Evolutionary conservation across 2,329 filamentous ascomycete species (phyloP).

Genomic region (Clonostachys byssicola): DNA sequence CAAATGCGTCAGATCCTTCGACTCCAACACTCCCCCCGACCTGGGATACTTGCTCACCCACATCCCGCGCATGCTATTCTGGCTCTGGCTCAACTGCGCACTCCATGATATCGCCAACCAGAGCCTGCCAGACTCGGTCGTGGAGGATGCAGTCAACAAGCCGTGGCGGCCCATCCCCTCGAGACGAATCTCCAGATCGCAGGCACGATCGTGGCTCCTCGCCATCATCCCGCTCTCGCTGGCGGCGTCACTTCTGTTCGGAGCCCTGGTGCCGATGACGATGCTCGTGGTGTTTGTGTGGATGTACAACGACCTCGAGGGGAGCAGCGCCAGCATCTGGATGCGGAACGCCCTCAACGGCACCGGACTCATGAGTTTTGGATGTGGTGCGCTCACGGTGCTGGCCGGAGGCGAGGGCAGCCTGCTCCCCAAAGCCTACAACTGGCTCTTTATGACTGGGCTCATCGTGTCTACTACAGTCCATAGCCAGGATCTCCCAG

Average conservation of each 20-base stretch:
- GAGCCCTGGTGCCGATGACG: constrained; percentile 9
- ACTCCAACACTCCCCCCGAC: not conserved
- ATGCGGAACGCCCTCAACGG: constrained; percentile 18
- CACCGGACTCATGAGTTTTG: constrained; percentile 17
- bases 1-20: not conserved
- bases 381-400: constrained; percentile 14
- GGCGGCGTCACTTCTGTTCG: constrained; percentile 4
- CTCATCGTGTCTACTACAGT: constrained; percentile 16
- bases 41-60: not conserved
- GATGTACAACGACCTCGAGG: constrained; percentile 23
- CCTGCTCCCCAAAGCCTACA: constrained; percentile 5
- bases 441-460: constrained; percentile 13
- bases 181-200: constrained; percentile 10
- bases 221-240: constrained; percentile 10
- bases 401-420: constrained; percentile 4
- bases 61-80: constrained; percentile 9
- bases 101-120: constrained; percentile 20
- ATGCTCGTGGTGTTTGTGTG: constrained; percentile 16
- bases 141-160: constrained; percentile 21
- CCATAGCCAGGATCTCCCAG: constrained; percentile 17
- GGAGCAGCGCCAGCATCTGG: constrained; percentile 10
- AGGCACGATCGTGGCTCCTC: constrained; percentile 16
- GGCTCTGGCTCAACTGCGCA: constrained; percentile 19
- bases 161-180: constrained; percentile 21
- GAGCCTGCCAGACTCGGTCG: constrained; percentile 8